phyloP scores from a whole-genome alignment of 2,329 filamentous ascomycete genomes.

The Botryotinia calthae region DNA sequence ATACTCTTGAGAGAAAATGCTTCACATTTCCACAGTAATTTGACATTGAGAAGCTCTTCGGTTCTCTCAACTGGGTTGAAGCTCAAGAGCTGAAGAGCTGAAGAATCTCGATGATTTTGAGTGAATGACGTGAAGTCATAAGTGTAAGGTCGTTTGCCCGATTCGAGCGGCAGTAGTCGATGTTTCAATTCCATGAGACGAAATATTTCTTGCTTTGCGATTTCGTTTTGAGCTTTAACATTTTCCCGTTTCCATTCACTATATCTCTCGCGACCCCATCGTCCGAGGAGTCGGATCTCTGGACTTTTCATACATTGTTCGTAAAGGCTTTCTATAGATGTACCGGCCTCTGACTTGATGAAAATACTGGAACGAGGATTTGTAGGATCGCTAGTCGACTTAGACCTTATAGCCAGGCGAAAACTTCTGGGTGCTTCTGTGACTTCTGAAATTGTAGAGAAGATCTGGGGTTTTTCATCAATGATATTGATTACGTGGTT shows the following conservation, averaged over 20 bases:
- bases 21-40: neutral
- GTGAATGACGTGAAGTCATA: neutral
- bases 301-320: neutral
- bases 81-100: neutral
- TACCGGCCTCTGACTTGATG: neutral
- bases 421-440: neutral
- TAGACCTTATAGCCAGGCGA: neutral
- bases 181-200: conserved; percentile 7
- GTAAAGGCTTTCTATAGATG: neutral
- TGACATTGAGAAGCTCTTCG: neutral
- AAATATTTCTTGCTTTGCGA: neutral
- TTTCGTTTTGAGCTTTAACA: neutral
- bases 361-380: neutral
- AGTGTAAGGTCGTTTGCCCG: neutral
- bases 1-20: neutral
- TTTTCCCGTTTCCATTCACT: neutral
- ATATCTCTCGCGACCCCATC: conserved; percentile 4
- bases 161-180: neutral
- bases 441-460: neutral
- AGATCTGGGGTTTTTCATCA: neutral
- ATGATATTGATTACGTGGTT: neutral
- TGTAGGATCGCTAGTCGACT: neutral
- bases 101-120: neutral
- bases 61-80: neutral
- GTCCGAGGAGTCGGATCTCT: neutral